Conservation (phyloP, 2,329 filamentous ascomycete genomes). For the Lachnellula willkommii region DNA sequence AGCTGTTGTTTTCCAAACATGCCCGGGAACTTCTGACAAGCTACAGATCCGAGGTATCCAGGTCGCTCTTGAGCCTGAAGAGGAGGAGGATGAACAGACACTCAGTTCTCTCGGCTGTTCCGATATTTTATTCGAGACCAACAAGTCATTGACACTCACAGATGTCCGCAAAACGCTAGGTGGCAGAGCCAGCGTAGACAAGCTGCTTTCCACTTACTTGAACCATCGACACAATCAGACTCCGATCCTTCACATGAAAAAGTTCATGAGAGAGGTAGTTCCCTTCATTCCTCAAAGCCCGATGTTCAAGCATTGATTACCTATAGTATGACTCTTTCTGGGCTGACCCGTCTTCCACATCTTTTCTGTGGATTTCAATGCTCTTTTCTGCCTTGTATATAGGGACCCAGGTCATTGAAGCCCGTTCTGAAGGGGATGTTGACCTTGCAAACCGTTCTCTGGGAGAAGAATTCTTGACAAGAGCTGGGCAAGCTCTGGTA, state of each 20-base stretch:
- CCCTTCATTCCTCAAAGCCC: neutral
- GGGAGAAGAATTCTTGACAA: constrained; percentile 43
- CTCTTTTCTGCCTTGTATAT: constrained; percentile 11
- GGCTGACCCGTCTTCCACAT: constrained; percentile 2
- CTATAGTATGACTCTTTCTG: constrained; percentile 15
- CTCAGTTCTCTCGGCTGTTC: neutral
- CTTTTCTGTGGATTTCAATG: constrained; percentile 14
- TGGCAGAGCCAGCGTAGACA: constrained; percentile 41
- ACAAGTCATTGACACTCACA: constrained; percentile 18
- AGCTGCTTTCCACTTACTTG: constrained; percentile 49
- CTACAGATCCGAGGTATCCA: constrained; percentile 51
- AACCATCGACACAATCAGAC: constrained; percentile 37
- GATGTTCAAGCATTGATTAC: constrained; percentile 1
- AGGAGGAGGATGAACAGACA: neutral
- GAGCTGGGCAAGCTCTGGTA: constrained; percentile 45
- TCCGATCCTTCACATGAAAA: constrained; percentile 41
- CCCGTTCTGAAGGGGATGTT: neutral
- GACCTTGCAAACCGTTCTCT: constrained; percentile 28
- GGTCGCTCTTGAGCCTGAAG: constrained; percentile 42
- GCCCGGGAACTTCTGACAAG: neutral
- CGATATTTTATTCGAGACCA: constrained; percentile 2
- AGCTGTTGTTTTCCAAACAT: constrained; percentile 17
- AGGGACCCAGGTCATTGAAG: neutral
- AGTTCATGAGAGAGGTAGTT: constrained; percentile 39
- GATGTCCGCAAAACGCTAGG: constrained; percentile 43